These are phyloP conservation scores for Tardiomyces digboiensis DNA, from an alignment of 1,139 yeast genomes.

Conservation along the genomic window DNA sequence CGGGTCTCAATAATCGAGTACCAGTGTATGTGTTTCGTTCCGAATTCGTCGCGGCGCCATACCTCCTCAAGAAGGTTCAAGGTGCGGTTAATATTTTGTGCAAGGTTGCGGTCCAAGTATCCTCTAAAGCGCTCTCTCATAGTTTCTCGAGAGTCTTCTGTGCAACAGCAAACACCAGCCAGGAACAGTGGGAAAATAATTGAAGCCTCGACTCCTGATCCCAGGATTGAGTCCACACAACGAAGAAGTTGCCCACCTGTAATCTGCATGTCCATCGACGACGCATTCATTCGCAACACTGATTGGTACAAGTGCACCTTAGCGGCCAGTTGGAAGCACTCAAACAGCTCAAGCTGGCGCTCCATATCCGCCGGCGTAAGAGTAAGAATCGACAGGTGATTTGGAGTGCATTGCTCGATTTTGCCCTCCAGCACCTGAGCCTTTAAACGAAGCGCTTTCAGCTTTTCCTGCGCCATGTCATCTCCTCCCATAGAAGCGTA, in stretches of 20 bases:
- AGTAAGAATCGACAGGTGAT: slow-evolving; percentile 36
- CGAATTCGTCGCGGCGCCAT: slow-evolving; percentile 41
- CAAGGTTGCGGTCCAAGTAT: slow-evolving; percentile 51
- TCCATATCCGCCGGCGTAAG: slow-evolving; percentile 49
- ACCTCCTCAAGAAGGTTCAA: slow-evolving; percentile 49
- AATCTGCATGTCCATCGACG: slow-evolving; percentile 55
- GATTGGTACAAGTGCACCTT: slow-evolving; percentile 59
- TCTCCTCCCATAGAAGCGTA: neutral
- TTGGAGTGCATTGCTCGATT: slow-evolving; percentile 47
- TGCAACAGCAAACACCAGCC: slow-evolving; percentile 61
- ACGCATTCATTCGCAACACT: slow-evolving; percentile 49
- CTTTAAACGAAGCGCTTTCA: slow-evolving; percentile 28
- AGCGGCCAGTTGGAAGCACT: slow-evolving; percentile 62
- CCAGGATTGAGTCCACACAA: slow-evolving; percentile 53
- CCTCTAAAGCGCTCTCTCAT: slow-evolving; percentile 47
- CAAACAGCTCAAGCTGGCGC: slow-evolving; percentile 61
- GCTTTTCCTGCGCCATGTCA: neutral
- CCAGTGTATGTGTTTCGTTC: slow-evolving; percentile 53
- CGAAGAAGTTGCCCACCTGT: slow-evolving; percentile 45
- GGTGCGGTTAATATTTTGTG: slow-evolving; percentile 57
- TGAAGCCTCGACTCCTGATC: slow-evolving; percentile 60
- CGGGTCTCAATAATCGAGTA: too few relatives aligned
- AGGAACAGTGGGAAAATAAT: slow-evolving; percentile 69
- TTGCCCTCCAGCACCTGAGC: slow-evolving; percentile 40
- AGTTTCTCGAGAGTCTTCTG: slow-evolving; percentile 32